Conservation (phyloP, 2,329 filamentous ascomycete genomes). For the Chlorencoelia australis region DNA sequence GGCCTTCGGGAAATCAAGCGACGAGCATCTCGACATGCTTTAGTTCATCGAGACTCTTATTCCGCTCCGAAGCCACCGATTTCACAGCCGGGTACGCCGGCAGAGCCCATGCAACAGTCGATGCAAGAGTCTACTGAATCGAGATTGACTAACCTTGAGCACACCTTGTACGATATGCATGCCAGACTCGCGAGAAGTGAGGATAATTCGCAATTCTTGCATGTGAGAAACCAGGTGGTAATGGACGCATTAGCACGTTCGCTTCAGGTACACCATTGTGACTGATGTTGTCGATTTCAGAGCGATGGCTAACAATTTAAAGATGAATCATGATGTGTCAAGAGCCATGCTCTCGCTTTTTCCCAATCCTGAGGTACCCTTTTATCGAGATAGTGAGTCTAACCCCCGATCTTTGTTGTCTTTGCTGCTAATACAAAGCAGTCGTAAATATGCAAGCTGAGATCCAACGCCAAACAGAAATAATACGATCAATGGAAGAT, state of each 20-base stretch:
- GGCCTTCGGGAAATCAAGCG: conserved; percentile 93
- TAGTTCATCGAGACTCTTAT: conserved; percentile 88
- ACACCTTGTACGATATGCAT: conserved; percentile 72
- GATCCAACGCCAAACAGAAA: conserved; percentile 50
- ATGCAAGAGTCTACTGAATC: conserved; percentile 67
- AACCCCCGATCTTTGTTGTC: neutral
- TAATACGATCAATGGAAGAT: conserved; percentile 47
- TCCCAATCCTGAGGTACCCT: conserved; percentile 62
- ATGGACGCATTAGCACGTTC: conserved; percentile 71
- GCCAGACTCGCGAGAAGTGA: conserved; percentile 70
- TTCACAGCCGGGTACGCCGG: conserved; percentile 75
- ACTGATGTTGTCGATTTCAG: too few species aligned
- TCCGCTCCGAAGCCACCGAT: conserved; percentile 62
- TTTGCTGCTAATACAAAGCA: conserved; percentile 28
- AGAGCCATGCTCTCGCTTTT: conserved; percentile 64
- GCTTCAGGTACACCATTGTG: conserved; percentile 42
- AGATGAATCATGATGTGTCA: conserved; percentile 80
- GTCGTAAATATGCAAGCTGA: conserved; percentile 48
- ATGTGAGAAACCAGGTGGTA: conserved; percentile 69
- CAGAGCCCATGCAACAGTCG: conserved; percentile 63
- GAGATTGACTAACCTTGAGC: conserved; percentile 66
- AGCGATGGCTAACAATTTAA: conserved; percentile 28
- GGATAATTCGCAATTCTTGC: conserved; percentile 70
- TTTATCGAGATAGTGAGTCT: conserved; percentile 71
- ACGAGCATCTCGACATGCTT: conserved; percentile 80